These are phyloP conservation scores for Astrothelium subdiscretum DNA, from an alignment of 495 filamentous ascomycete species.

Conservation along the genomic window DNA sequence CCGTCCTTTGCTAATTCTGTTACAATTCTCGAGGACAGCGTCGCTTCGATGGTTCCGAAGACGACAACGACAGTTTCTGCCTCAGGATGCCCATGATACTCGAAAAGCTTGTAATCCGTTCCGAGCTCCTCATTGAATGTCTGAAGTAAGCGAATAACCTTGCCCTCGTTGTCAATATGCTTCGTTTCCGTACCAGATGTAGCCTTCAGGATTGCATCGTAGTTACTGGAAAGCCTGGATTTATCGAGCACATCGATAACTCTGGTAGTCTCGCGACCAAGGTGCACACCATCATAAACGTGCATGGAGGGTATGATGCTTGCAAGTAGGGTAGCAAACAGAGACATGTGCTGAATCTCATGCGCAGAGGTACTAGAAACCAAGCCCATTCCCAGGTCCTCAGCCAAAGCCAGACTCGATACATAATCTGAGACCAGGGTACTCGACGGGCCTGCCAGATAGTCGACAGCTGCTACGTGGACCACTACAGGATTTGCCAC, in stretches of 20 bases:
- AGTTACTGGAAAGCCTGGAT: slow-evolving; percentile 54
- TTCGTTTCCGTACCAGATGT: slow-evolving; percentile 50
- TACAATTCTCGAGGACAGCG: slow-evolving; percentile 73
- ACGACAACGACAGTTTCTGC: slow-evolving; percentile 75
- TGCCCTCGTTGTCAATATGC: slow-evolving; percentile 61
- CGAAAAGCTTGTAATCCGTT: slow-evolving; percentile 82
- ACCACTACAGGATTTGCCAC: slow-evolving; percentile 85
- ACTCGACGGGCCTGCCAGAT: slow-evolving; percentile 48
- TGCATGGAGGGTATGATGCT: slow-evolving; percentile 74
- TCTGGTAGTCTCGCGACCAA: slow-evolving; percentile 72
- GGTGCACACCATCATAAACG: slow-evolving; percentile 81
- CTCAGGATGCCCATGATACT: slow-evolving; percentile 77
- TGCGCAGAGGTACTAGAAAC: slow-evolving; percentile 76
- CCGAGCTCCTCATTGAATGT: slow-evolving; percentile 87
- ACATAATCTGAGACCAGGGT: slow-evolving; percentile 82
- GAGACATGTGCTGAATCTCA: slow-evolving; percentile 89
- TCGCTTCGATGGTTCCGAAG: slow-evolving; percentile 83
- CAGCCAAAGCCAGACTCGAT: slow-evolving; percentile 66
- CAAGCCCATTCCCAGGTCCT: slow-evolving; percentile 80
- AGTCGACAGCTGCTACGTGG: slow-evolving; percentile 90
- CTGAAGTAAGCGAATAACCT: slow-evolving; percentile 60
- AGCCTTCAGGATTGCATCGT: slow-evolving; percentile 52
- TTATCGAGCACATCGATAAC: slow-evolving; percentile 78
- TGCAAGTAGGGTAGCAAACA: slow-evolving; percentile 77
- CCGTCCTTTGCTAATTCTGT: slow-evolving; percentile 57